These are phyloP conservation scores for Populus nigra DNA, from an alignment of 345 rosid genomes.

Conservation along the genomic window DNA sequence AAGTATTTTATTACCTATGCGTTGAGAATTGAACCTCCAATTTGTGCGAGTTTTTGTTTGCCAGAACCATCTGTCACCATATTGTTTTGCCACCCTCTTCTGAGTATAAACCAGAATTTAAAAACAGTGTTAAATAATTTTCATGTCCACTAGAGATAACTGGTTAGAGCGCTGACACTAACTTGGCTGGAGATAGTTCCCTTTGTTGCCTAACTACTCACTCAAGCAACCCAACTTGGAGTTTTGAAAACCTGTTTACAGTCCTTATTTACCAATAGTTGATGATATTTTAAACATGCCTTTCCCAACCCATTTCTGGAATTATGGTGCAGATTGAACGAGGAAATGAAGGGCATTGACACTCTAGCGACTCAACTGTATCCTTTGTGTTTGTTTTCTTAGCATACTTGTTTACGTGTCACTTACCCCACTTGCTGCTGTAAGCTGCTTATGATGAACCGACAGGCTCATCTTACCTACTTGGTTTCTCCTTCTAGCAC, in stretches of 20 bases:
- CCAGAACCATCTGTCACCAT: neutral
- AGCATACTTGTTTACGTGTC: neutral
- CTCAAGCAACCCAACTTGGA: neutral
- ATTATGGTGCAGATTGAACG: constrained; percentile 62
- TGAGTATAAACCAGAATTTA: neutral
- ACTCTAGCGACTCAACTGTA: constrained; percentile 68
- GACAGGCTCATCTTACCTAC: neutral
- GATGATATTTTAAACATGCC: neutral
- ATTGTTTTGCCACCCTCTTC: neutral
- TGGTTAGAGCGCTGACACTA: neutral
- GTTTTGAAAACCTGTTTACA: neutral
- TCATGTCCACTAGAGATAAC: neutral
- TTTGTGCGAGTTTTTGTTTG: neutral
- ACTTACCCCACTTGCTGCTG: neutral
- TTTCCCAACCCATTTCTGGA: neutral
- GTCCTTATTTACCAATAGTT: no score
- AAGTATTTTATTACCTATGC: neutral
- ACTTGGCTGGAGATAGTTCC: neutral
- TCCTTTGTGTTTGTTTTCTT: constrained; percentile 41
- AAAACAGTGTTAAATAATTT: neutral
- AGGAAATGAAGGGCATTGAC: constrained; percentile 82
- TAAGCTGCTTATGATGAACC: neutral
- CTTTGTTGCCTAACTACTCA: neutral
- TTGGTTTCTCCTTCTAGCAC: neutral
- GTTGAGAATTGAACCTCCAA: neutral